Evolutionary conservation across 2,329 filamentous ascomycete genomes (phyloP).

Genomic region (Talaromyces albobiverticillius): DNA sequence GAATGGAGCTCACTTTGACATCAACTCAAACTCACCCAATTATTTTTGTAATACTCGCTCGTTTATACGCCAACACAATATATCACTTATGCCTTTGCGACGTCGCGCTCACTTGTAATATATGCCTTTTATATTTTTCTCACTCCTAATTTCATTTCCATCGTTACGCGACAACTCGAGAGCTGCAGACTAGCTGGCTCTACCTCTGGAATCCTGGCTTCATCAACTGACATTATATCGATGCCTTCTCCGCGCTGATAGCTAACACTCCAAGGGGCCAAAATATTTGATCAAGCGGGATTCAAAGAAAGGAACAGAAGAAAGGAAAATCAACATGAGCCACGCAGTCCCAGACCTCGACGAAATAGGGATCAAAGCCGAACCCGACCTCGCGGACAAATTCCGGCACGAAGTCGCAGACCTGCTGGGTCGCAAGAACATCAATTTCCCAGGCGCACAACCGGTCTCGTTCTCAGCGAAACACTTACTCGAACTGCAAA

Average conservation of each 20-base stretch:
- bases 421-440: constrained; percentile 67
- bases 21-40: background rate
- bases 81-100: background rate
- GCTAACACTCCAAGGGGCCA: background rate
- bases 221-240: background rate
- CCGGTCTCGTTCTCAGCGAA: constrained; percentile 84
- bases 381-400: constrained; percentile 56
- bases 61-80: background rate
- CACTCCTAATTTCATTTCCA: background rate
- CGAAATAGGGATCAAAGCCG: constrained; percentile 59
- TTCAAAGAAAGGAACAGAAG: too few species aligned
- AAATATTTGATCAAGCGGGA: too few species aligned
- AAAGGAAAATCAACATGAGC: too few species aligned
- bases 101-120: background rate
- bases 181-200: background rate
- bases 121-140: background rate
- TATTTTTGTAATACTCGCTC: background rate
- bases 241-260: background rate
- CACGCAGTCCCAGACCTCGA: constrained; percentile 42
- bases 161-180: background rate
- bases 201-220: background rate
- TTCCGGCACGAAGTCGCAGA: constrained; percentile 72
- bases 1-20: too few species aligned
- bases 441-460: constrained; percentile 82
- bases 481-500: constrained; percentile 78